phyloP scores from a whole-genome alignment of 495 filamentous ascomycete genomes.

The Hyaloscypha hepaticicola region DNA sequence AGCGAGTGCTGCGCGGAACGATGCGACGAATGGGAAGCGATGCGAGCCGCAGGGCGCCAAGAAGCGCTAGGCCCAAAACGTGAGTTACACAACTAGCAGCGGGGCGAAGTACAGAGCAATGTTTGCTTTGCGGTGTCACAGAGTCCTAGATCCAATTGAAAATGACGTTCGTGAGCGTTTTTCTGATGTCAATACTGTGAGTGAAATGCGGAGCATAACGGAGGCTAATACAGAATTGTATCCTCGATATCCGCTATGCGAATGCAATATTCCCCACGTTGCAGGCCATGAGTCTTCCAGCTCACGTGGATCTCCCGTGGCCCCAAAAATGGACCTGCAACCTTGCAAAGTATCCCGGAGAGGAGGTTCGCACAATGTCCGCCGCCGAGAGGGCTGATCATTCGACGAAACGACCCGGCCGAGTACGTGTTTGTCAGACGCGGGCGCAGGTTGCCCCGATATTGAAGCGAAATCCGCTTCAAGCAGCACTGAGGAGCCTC shows the following conservation, averaged over 20 bases:
- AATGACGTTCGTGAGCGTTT: background rate
- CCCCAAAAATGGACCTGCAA: background rate
- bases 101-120: conserved; percentile 2
- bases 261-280: background rate
- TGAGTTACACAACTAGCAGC: background rate
- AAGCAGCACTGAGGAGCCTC: conserved; percentile 16
- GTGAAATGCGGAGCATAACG: background rate
- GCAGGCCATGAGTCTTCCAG: background rate
- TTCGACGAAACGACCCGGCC: background rate
- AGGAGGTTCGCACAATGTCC: background rate
- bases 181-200: background rate
- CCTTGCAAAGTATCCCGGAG: background rate
- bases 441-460: conserved; percentile 1
- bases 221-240: background rate
- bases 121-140: background rate
- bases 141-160: background rate
- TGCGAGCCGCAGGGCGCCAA: background rate
- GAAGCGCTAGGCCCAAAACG: background rate
- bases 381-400: background rate
- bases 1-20: background rate
- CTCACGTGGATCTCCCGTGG: background rate
- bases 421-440: background rate
- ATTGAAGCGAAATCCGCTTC: background rate
- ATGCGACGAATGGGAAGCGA: conserved; percentile 4
- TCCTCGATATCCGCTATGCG: background rate